Evolutionary conservation across 2,329 filamentous ascomycete species (phyloP), one percentile per base, ranked within the genome.

Genomic region (Talaromyces sp.): DNA sequence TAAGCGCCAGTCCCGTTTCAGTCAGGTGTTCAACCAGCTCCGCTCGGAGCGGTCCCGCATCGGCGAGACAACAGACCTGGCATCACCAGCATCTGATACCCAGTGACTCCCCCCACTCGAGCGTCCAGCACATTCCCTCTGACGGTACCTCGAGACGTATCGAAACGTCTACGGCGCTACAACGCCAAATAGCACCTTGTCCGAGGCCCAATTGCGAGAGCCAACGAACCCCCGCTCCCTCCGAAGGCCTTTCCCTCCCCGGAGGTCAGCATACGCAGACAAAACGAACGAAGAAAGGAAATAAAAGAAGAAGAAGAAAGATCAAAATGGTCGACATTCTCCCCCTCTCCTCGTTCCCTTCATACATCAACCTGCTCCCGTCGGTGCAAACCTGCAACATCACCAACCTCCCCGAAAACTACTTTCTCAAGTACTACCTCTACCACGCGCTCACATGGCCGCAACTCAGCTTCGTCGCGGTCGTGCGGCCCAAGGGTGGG

Each of bases 341-440:
- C 66, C 78, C 78, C 55, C 73, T 80, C 63, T 77, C 73, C 62
- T 77, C 74, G 50, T 80, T 75, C 70, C 75, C 73, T 59, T 77
- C 78, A 64, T 77, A 98, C 80, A 96, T 99, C 78, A 89, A 93
- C 66, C 82, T 95, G 65, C 87, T 99, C 67, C 88, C 86, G 67
- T 82, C 91, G 65, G 89, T 99, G 74, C 95, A 99, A 80, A 92
- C 96, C 77, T 93, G 93, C 73, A 98, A 99, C 82, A 93, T 99
- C 75, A 96, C 96, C 76, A 99, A 99, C 81, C 85, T 99, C 58
- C 95, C 95, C 66, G 95, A 99, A 79, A 99, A 99, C 83, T 99
- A 99, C 85, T 98, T 98, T 77, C 90, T 96, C 79, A 99, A 99
- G 84, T 99, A 99, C 84, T 99, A 99, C 82, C 87, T 99, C 72